Evolutionary conservation across 2,329 filamentous ascomycete species (phyloP).

Genomic region (Fusarium sp.): DNA sequence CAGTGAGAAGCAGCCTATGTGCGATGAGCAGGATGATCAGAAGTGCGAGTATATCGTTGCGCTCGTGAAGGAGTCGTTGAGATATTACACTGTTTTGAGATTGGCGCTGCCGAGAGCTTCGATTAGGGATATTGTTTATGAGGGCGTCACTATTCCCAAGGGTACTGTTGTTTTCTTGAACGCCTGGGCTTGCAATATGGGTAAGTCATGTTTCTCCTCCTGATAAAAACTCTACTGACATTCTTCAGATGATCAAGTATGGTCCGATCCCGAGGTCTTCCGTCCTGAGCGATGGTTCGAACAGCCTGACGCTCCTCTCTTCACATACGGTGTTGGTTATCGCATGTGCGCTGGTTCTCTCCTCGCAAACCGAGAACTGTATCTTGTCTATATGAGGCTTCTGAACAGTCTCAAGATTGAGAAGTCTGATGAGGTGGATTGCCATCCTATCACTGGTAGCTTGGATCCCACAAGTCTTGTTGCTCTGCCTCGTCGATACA

Average conservation of each 20-base stretch:
- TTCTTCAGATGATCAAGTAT: slow-evolving; percentile 22
- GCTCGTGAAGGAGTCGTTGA: slow-evolving; percentile 67
- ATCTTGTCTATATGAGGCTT: slow-evolving; percentile 69
- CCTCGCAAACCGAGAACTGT: slow-evolving; percentile 70
- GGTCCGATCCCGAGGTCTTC: slow-evolving; percentile 63
- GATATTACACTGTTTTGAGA: slow-evolving; percentile 69
- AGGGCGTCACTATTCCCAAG: slow-evolving; percentile 65
- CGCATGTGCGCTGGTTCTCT: slow-evolving; percentile 69
- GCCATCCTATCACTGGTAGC: slow-evolving; percentile 66
- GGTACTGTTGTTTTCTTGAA: slow-evolving; percentile 72
- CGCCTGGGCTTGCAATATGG: slow-evolving; percentile 74
- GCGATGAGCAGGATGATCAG: slow-evolving; percentile 68
- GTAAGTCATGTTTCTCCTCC: too few relatives aligned
- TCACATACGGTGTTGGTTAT: slow-evolving; percentile 72
- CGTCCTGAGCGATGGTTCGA: slow-evolving; percentile 63
- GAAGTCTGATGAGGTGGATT: slow-evolving; percentile 61
- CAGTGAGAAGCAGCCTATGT: slow-evolving; percentile 61
- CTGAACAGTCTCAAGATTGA: slow-evolving; percentile 68
- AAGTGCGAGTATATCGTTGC: slow-evolving; percentile 70
- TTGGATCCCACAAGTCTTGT: slow-evolving; percentile 69
- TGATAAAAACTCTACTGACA: too few relatives aligned
- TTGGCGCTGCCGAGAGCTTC: slow-evolving; percentile 69
- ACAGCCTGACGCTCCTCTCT: slow-evolving; percentile 68
- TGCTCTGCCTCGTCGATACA: slow-evolving; percentile 65
- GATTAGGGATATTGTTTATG: slow-evolving; percentile 65